Base-by-base conservation (phyloP, 2,329 filamentous ascomycete genomes). In the Sporothrix mexicana region DNA sequence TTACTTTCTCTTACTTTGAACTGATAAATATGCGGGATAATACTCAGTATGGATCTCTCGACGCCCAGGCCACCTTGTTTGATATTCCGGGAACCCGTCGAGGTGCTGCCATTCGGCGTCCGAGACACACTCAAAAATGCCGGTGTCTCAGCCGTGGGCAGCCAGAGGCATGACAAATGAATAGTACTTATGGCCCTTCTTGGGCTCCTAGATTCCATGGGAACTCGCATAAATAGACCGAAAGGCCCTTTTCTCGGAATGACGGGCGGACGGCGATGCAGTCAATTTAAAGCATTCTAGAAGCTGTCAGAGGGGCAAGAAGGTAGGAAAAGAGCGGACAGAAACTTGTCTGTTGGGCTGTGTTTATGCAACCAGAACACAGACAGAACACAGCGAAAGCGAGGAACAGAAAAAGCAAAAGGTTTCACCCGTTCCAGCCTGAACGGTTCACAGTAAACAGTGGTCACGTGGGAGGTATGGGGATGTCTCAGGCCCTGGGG, bases 41-140 rank as follows among this genome's bases (percentile, higher is more conserved):
- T 36, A 36, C 30, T 36, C 4, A 36, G 30, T 36, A 36, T 36
- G 30, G 30, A 36, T 36, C 30, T 6, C 53, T 57, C 23, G n/a
- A 70, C 51, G 68, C 68, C 68, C 53, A 36, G 68, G 53, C 68
- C 68, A 59, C 68, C 68, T 49, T 64, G 69, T 71, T 71, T 64
- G 57, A 71, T 62, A 23, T 64, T 53, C 69, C 57, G 57, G 47
- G 69, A 68, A 12, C 45, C 55, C 30, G 69, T 43, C 17, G 69
- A 47, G 25, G 69, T 64, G 55, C 55, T 62, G 55, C 20, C 55
- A 49, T 20, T 49, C 43, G 69, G 53, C 55, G 69, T 64, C 47
- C 41, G 69, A 64, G 69, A 71, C 53, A 62, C 36, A 10, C 9
- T 55, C n/a, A 17, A 49, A 13, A 53, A 45, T 70, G 68, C 53